Evolutionary conservation across 2,329 filamentous ascomycete species (phyloP).

Genomic region (Ceratocystis eucalypticola): DNA sequence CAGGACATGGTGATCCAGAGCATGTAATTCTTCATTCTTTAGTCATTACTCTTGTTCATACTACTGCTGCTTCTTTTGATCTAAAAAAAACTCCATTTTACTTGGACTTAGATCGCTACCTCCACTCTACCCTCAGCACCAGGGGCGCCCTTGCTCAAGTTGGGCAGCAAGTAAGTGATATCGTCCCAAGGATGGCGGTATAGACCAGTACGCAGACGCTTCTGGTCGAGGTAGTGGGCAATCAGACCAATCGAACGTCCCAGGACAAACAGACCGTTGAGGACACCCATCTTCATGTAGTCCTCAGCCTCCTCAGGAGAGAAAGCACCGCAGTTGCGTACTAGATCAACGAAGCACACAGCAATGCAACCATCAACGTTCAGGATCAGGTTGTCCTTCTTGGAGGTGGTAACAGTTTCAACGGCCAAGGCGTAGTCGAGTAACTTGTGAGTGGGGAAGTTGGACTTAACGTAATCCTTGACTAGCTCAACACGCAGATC

Average conservation of each 20-base stretch:
- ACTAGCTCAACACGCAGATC: conserved; percentile 98
- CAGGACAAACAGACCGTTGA: conserved; percentile 98
- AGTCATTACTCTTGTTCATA: conserved; percentile 1
- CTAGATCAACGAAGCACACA: conserved; percentile 94
- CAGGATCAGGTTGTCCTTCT: conserved; percentile 99
- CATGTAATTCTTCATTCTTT: conserved; percentile 4
- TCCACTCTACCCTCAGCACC: conserved; percentile 79
- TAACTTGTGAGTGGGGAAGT: conserved; percentile 96
- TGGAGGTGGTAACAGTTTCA: conserved; percentile 94
- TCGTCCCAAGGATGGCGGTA: conserved; percentile 99
- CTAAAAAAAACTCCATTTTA: conserved; percentile 21
- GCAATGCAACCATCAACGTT: conserved; percentile 98
- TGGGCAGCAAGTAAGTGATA: conserved; percentile 87
- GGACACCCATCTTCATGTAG: conserved; percentile 96
- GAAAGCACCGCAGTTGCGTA: conserved; percentile 97
- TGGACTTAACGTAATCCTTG: conserved; percentile 95
- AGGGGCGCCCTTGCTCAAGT: conserved; percentile 53
- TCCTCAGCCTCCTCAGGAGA: conserved; percentile 92
- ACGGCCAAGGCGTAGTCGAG: conserved; percentile 97
- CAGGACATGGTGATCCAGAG: not conserved
- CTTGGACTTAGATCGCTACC: conserved; percentile 53
- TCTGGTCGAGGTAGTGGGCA: conserved; percentile 99
- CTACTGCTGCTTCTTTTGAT: conserved; percentile 21
- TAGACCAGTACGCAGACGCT: conserved; percentile 93
- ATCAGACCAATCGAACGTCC: conserved; percentile 96